Evolutionary conservation across 371 early-diverging fungal species (phyloP).

Genomic region (Mortierella sp.): DNA sequence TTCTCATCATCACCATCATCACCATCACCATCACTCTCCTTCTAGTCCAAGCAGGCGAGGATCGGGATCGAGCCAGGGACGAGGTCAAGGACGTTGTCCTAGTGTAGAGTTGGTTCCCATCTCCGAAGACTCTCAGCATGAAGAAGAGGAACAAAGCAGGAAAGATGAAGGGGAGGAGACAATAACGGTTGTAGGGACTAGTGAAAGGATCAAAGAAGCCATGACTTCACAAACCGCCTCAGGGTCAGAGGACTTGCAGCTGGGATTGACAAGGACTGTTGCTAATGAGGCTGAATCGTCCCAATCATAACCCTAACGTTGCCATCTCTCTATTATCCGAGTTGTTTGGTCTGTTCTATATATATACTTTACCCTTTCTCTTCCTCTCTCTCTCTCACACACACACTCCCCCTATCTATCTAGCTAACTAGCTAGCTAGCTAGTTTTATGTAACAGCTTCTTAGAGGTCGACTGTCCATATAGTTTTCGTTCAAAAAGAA

Average conservation of each 20-base stretch:
- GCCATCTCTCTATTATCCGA: too few relatives aligned
- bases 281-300: too few relatives aligned
- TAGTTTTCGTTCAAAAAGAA: too few relatives aligned
- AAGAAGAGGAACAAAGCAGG: constrained; percentile 17
- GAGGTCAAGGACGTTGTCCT: constrained; percentile 12
- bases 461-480: too few relatives aligned
- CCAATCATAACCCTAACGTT: too few relatives aligned
- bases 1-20: too few relatives aligned
- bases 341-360: too few relatives aligned
- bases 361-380: not conserved
- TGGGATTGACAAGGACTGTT: too few relatives aligned
- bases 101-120: constrained; percentile 35
- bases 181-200: not conserved
- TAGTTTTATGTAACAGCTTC: too few relatives aligned
- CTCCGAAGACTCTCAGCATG: constrained; percentile 24
- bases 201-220: not conserved
- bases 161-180: not conserved
- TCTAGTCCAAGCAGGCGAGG: constrained; percentile 9
- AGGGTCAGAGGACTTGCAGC: too few relatives aligned
- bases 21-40: constrained; percentile 5
- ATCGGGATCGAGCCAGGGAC: constrained; percentile 1
- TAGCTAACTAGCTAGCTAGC: too few relatives aligned
- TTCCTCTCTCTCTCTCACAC: not conserved
- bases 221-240: not conserved
- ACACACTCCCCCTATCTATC: too few relatives aligned